These are phyloP conservation scores for Neopestalotiopsis rosae DNA, from an alignment of 2,329 filamentous ascomycete species.

Conservation along the genomic window DNA sequence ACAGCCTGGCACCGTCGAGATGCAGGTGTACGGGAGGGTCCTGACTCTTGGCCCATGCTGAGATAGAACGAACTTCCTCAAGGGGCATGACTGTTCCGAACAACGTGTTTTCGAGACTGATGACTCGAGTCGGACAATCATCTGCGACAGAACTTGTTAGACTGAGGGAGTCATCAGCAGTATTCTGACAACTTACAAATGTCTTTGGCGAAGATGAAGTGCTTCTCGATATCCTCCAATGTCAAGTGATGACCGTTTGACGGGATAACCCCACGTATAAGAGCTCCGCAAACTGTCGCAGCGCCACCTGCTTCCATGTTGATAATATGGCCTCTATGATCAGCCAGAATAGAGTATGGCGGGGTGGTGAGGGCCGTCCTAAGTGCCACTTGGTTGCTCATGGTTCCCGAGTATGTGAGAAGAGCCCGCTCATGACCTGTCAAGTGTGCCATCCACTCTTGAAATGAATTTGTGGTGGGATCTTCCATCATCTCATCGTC, in stretches of 20 bases:
- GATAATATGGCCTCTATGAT: constrained; percentile 71
- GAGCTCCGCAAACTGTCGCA: constrained; percentile 68
- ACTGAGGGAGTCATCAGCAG: too few relatives aligned
- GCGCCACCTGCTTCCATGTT: constrained; percentile 62
- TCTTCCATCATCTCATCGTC: constrained; percentile 80
- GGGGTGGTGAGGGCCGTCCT: constrained; percentile 73
- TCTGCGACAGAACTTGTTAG: constrained; percentile 21
- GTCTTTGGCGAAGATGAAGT: constrained; percentile 44
- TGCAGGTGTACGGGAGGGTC: constrained; percentile 46
- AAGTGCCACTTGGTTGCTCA: constrained; percentile 80
- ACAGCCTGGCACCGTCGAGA: constrained; percentile 57
- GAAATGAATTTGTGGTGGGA: constrained; percentile 69
- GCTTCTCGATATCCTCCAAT: constrained; percentile 44
- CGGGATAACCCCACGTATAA: constrained; percentile 53
- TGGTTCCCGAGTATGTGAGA: constrained; percentile 78
- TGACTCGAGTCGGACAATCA: constrained; percentile 44
- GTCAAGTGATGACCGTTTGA: constrained; percentile 46
- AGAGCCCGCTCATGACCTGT: constrained; percentile 71
- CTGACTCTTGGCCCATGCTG: constrained; percentile 37
- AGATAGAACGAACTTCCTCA: constrained; percentile 38
- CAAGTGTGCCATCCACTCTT: constrained; percentile 69
- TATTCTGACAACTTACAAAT: constrained; percentile 27
- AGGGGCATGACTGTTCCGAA: constrained; percentile 41
- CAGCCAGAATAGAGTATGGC: constrained; percentile 73
- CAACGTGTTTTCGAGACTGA: constrained; percentile 49